Conservation (phyloP, 352 stramenopile species). For the Pythium rhizo-oryzae region DNA sequence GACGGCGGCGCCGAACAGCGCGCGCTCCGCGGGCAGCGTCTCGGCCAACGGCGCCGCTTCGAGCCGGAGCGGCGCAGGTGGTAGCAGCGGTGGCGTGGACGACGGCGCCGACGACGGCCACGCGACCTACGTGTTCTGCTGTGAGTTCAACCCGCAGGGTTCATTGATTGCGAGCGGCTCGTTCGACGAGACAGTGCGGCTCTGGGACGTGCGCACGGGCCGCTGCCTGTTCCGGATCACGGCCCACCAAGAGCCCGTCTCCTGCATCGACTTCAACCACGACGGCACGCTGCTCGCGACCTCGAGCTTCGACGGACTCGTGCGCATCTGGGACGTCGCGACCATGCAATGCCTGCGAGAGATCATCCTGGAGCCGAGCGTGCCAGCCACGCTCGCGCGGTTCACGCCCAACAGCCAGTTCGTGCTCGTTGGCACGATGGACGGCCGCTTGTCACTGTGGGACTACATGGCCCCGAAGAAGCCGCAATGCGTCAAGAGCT, state of each 20-base stretch:
- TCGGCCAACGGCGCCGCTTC: background rate
- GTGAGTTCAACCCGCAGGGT: conserved; percentile 93
- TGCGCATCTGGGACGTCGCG: conserved; percentile 96
- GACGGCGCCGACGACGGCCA: conserved; percentile 69
- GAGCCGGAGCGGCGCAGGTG: no score
- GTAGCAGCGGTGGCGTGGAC: background rate
- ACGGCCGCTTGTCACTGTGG: conserved; percentile 93
- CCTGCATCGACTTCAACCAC: conserved; percentile 92
- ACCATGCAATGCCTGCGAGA: conserved; percentile 96
- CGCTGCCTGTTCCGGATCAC: conserved; percentile 88
- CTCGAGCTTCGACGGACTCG: conserved; percentile 74
- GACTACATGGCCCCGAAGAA: conserved; percentile 65
- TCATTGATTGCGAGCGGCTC: conserved; percentile 91
- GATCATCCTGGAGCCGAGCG: conserved; percentile 69
- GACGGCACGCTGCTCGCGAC: conserved; percentile 95
- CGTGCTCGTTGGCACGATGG: conserved; percentile 91
- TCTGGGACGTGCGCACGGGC: conserved; percentile 96
- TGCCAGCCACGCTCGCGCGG: conserved; percentile 72
- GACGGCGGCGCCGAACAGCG: background rate
- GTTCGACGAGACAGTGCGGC: conserved; percentile 95
- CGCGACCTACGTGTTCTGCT: conserved; percentile 95
- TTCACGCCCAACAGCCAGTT: conserved; percentile 96
- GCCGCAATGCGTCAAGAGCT: conserved; percentile 66
- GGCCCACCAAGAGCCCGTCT: conserved; percentile 96
- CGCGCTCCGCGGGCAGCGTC: conserved; percentile 12